Conservation (phyloP, 2,329 filamentous ascomycete genomes). For the Alternaria arbusti region DNA sequence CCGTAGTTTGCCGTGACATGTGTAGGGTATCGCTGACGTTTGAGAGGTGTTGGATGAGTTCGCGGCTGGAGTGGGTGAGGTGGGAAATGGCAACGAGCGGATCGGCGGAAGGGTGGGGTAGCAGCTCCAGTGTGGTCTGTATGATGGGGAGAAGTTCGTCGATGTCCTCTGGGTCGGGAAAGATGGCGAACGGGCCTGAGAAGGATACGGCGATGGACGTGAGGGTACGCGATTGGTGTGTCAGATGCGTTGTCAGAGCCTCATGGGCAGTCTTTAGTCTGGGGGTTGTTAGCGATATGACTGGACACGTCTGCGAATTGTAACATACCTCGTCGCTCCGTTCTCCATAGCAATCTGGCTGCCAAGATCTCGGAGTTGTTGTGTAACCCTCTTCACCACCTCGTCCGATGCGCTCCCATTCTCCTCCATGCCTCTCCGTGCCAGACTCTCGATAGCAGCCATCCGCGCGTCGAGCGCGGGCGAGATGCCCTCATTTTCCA, state of each 20-base stretch:
- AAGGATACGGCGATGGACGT: conserved; percentile 76
- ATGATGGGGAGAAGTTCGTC: conserved; percentile 74
- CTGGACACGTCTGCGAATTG: neutral
- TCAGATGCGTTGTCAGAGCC: conserved; percentile 75
- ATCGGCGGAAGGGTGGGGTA: conserved; percentile 70
- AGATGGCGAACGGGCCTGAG: conserved; percentile 70
- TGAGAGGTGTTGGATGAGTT: conserved; percentile 80
- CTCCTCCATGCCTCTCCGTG: conserved; percentile 66
- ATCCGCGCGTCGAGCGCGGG: conserved; percentile 72
- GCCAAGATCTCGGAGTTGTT: conserved; percentile 73
- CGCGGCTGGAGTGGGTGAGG: conserved; percentile 69
- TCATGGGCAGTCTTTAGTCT: conserved; percentile 79
- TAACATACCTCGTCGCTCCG: conserved; percentile 69
- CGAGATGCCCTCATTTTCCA: conserved; percentile 72
- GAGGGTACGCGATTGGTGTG: conserved; percentile 76
- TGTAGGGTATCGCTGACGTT: conserved; percentile 90
- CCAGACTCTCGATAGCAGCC: conserved; percentile 74
- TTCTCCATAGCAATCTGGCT: conserved; percentile 76
- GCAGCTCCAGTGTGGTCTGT: conserved; percentile 66
- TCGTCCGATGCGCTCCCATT: conserved; percentile 70
- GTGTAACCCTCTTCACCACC: conserved; percentile 72
- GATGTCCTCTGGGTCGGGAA: conserved; percentile 69
- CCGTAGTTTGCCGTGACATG: conserved; percentile 89
- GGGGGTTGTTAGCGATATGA: conserved; percentile 20
- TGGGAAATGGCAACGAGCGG: conserved; percentile 71